Conservation (phyloP, 1,284 basidiomycete genomes). For the Caloboletus inedulis region DNA sequence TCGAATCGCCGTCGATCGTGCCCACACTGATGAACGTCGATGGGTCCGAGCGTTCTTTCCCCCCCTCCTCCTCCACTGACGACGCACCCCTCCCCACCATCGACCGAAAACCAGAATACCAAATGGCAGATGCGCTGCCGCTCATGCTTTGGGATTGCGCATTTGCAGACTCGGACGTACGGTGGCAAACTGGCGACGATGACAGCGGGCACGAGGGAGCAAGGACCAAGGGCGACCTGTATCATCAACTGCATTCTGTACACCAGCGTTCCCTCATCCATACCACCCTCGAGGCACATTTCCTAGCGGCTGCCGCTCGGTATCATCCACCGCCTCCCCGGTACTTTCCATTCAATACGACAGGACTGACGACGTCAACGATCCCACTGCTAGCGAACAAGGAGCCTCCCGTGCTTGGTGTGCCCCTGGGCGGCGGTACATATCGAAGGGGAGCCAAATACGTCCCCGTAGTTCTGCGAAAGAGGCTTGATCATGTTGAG, state of each 20-base stretch:
- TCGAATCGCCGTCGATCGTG: constrained; percentile 76
- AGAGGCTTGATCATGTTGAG: constrained; percentile 68
- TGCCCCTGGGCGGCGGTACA: constrained; percentile 75
- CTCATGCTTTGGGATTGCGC: constrained; percentile 92
- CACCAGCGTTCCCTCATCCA: constrained; percentile 57
- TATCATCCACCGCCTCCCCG: constrained; percentile 41
- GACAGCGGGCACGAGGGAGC: constrained; percentile 26
- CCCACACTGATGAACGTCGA: constrained; percentile 74
- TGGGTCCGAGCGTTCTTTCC: constrained; percentile 21
- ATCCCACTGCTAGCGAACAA: constrained; percentile 27
- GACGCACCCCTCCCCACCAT: constrained; percentile 48
- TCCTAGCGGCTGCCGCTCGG: constrained; percentile 50
- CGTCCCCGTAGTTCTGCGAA: constrained; percentile 60
- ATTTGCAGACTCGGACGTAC: constrained; percentile 64
- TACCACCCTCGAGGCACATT: constrained; percentile 59
- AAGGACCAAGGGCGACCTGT: constrained; percentile 39
- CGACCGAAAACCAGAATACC: constrained; percentile 81
- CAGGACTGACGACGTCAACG: constrained; percentile 23
- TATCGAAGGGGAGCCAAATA: constrained; percentile 62
- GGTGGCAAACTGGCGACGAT: constrained; percentile 69
- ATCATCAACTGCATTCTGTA: constrained; percentile 59
- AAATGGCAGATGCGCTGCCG: constrained; percentile 90
- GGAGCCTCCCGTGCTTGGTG: constrained; percentile 38
- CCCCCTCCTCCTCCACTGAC: constrained; percentile 13
- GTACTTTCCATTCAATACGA: constrained; percentile 36